Percentiles rank a stretch among this genome's conserved stretches.
Evolutionary conservation across 306 rosid genomes (phyloP).

Genomic region (Cyclanthera cordifolia): DNA sequence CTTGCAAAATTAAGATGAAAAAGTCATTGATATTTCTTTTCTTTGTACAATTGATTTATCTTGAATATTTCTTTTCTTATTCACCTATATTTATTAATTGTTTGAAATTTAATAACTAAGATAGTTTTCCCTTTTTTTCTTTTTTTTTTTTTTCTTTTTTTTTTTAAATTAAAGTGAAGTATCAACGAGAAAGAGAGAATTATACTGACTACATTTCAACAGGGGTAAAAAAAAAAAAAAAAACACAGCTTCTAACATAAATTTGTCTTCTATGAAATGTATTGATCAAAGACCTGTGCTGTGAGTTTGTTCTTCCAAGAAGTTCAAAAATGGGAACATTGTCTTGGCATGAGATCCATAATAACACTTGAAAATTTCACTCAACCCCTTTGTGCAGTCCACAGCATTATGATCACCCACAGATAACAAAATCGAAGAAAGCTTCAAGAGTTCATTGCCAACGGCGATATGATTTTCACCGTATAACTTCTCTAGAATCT

Average conservation of each 20-base stretch:
- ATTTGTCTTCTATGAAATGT: not conserved
- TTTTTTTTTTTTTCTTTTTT: too few relatives aligned
- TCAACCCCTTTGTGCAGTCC: slow-evolving; percentile 34
- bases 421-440: slow-evolving; percentile 61
- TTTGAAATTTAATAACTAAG: too few relatives aligned
- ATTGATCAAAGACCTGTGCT: not conserved
- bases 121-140: too few relatives aligned
- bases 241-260: not conserved
- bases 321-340: slow-evolving; percentile 49
- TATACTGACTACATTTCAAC: not conserved
- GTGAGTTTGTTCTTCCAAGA: slow-evolving; percentile 26
- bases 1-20: too few relatives aligned
- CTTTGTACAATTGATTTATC: too few relatives aligned
- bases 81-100: too few relatives aligned
- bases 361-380: slow-evolving; percentile 44
- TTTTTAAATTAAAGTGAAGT: not conserved
- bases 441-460: slow-evolving; percentile 79
- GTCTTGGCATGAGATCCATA: slow-evolving; percentile 49
- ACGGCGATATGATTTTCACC: slow-evolving; percentile 57
- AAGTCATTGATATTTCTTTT: too few relatives aligned
- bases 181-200: not conserved
- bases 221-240: too few relatives aligned
- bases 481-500: slow-evolving; percentile 75
- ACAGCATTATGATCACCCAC: slow-evolving; percentile 33
- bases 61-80: too few relatives aligned